These are phyloP conservation scores for Sclerotinia nivalis DNA, from an alignment of 2,329 filamentous ascomycete species.

Conservation along the genomic window DNA sequence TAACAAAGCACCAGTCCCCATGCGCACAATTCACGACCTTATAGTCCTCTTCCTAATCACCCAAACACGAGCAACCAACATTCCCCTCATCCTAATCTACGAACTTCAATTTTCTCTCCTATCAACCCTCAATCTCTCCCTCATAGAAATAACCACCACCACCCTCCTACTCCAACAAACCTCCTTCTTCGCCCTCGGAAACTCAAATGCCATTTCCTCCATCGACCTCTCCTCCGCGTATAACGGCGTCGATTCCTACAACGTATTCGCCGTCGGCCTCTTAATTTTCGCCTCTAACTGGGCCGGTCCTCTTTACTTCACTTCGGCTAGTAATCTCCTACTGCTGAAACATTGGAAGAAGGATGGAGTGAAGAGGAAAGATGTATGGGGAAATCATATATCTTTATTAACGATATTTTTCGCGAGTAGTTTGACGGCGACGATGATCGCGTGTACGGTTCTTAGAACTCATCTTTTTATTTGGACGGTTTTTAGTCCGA, in stretches of 20 bases:
- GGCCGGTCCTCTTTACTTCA: constrained; percentile 89
- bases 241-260: constrained; percentile 84
- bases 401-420: constrained; percentile 70
- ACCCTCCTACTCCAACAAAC: constrained; percentile 76
- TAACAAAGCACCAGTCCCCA: constrained; percentile 33
- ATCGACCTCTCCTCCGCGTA: constrained; percentile 93
- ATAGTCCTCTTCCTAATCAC: constrained; percentile 80
- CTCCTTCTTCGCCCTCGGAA: constrained; percentile 87
- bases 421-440: constrained; percentile 62
- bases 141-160: constrained; percentile 65
- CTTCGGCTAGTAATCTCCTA: constrained; percentile 62
- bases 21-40: constrained; percentile 63
- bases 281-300: constrained; percentile 90
- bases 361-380: constrained; percentile 22
- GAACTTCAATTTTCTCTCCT: constrained; percentile 60
- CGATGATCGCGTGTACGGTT: constrained; percentile 86
- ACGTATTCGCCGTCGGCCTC: constrained; percentile 74
- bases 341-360: constrained; percentile 45
- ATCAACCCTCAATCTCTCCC: constrained; percentile 49
- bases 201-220: constrained; percentile 93
- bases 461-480: constrained; percentile 91
- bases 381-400: constrained; percentile 51
- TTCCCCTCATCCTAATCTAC: constrained; percentile 80
- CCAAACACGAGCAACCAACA: constrained; percentile 81
- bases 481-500: constrained; percentile 98